A percentile compares a stretch with the other conserved stretches of the same genome.
Evolutionary conservation across 1,284 basidiomycete genomes (phyloP).

Genomic region (Mycosarcoma mackinlayi): DNA sequence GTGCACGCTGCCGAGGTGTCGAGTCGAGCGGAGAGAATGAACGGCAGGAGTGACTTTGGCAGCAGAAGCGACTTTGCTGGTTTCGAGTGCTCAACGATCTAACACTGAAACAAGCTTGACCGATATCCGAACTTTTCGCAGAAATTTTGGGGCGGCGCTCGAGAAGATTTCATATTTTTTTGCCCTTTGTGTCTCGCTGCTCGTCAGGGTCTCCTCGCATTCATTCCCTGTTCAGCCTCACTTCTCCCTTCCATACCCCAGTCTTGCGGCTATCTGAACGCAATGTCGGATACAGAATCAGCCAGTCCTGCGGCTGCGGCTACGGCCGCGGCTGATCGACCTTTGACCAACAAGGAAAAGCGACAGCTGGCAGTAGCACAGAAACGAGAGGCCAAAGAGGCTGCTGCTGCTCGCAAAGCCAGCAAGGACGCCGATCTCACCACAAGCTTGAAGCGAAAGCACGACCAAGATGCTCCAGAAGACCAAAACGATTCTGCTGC

Average conservation of each 20-base stretch:
- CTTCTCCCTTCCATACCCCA: neutral
- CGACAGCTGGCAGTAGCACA: constrained; percentile 46
- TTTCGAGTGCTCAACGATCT: no score
- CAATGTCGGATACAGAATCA: constrained; percentile 14
- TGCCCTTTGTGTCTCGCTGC: neutral
- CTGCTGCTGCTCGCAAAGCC: constrained; percentile 17
- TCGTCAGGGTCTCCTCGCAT: neutral
- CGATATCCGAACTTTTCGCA: neutral
- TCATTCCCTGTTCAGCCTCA: neutral
- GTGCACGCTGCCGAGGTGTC: no score
- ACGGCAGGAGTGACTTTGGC: neutral
- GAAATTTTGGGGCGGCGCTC: neutral
- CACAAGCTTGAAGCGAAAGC: constrained; percentile 69
- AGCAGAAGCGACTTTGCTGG: no score
- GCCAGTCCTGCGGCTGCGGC: neutral
- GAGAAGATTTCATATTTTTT: neutral
- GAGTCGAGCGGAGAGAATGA: neutral
- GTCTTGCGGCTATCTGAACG: neutral
- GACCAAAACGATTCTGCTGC: constrained; percentile 76
- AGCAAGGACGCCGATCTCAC: neutral
- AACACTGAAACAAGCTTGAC: no score
- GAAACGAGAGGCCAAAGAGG: constrained; percentile 45
- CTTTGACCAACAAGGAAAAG: constrained; percentile 61
- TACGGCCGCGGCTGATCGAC: constrained; percentile 2
- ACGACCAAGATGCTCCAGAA: constrained; percentile 71